Conservation (phyloP, 768 basidiomycete genomes). For the Calocybe cyanea region DNA sequence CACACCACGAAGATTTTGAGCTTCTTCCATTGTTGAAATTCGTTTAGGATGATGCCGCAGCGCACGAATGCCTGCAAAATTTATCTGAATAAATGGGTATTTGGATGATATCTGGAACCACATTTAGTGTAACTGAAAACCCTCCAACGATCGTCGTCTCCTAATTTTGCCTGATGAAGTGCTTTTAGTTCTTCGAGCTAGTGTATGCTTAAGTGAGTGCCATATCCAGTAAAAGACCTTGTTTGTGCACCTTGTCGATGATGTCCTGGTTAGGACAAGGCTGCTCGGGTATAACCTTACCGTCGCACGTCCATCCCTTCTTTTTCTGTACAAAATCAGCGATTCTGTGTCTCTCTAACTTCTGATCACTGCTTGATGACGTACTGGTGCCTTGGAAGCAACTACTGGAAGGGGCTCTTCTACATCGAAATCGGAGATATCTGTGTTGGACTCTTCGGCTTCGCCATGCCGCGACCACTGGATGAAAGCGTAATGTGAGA, state of each 20-base stretch:
- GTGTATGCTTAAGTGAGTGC: not conserved
- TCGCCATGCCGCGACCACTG: conserved; percentile 35
- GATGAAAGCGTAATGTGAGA: not conserved
- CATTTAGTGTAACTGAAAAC: conserved; percentile 65
- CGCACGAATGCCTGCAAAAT: conserved; percentile 51
- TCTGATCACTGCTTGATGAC: conserved; percentile 2
- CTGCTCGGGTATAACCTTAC: conserved; percentile 29
- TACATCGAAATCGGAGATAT: conserved; percentile 20
- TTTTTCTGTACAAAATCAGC: too few relatives aligned
- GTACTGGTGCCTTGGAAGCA: conserved; percentile 24
- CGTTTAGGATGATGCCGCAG: conserved; percentile 52
- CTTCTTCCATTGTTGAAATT: conserved; percentile 58
- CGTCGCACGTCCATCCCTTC: conserved; percentile 72
- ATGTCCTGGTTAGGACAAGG: conserved; percentile 67
- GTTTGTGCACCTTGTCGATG: conserved; percentile 55
- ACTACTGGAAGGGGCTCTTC: conserved; percentile 18
- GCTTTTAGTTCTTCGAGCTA: conserved; percentile 66
- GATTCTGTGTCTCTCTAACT: not conserved
- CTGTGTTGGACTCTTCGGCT: conserved; percentile 30
- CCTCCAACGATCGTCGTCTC: conserved; percentile 66
- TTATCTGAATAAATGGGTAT: not conserved
- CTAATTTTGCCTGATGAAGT: conserved; percentile 58
- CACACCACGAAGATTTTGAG: conserved; percentile 54
- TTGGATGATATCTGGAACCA: too few relatives aligned
- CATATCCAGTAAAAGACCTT: not conserved